A percentile compares a stretch with the other conserved stretches of the same genome.
phyloP scores from a whole-genome alignment of 2,329 filamentous ascomycete species.

The Stemphylium beticola region DNA sequence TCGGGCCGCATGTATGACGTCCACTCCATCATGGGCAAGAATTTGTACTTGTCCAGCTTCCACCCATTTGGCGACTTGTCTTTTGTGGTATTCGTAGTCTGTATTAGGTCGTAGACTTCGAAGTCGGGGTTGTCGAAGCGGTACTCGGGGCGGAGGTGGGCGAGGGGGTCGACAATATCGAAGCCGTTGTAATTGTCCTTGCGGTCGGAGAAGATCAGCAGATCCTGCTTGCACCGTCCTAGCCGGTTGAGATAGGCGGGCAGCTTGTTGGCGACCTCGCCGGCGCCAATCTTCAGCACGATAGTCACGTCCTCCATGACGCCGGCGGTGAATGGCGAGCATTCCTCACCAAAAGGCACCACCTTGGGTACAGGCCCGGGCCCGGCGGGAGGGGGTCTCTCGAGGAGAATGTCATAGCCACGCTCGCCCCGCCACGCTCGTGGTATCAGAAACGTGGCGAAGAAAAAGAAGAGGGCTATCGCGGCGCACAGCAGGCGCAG shows the following conservation, averaged over 20 bases:
- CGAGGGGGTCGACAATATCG: conserved; percentile 57
- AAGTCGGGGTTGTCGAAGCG: conserved; percentile 57
- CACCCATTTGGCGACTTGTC: conserved; percentile 59
- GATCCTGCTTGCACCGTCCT: conserved; percentile 61
- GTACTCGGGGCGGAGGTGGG: conserved; percentile 51
- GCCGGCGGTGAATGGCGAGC: conserved; percentile 41
- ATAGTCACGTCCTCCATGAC: conserved; percentile 58
- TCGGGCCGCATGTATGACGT: conserved; percentile 47
- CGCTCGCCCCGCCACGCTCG: conserved; percentile 35
- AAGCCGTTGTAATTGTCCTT: conserved; percentile 58
- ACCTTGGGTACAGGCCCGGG: conserved; percentile 28
- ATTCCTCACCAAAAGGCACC: conserved; percentile 39
- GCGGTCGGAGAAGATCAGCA: conserved; percentile 65
- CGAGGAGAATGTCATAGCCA: conserved; percentile 40
- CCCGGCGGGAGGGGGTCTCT: conserved; percentile 30
- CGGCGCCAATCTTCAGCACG: conserved; percentile 64
- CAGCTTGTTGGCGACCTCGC: conserved; percentile 63
- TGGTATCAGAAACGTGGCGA: conserved; percentile 29
- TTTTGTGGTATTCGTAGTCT: conserved; percentile 44
- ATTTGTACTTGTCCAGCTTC: conserved; percentile 65
- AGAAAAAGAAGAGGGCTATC: conserved; percentile 29
- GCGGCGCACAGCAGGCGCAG: conserved; percentile 43
- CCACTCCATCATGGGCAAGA: conserved; percentile 62
- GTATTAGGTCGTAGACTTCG: conserved; percentile 56
- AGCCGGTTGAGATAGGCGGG: conserved; percentile 62